Evolutionary conservation across 73 alveolate genomes (phyloP).

Genomic region (Tetrahymena elliotti): DNA sequence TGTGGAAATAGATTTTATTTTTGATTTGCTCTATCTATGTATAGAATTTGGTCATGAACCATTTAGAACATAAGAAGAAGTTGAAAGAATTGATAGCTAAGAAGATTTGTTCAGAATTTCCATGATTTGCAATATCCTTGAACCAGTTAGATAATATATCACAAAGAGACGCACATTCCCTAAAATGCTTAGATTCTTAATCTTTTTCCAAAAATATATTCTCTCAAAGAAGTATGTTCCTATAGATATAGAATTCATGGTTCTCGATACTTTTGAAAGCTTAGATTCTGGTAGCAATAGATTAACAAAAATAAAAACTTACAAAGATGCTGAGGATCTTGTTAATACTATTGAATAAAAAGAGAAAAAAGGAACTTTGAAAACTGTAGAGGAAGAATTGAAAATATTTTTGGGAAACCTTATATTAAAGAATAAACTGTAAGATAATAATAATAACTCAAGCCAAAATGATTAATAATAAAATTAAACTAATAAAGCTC

Average conservation of each 20-base stretch:
- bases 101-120: constrained; percentile 42
- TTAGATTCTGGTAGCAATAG: constrained; percentile 9
- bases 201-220: constrained; percentile 23
- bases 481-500: not conserved
- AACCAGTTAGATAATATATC: constrained; percentile 14
- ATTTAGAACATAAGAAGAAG: constrained; percentile 1
- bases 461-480: not conserved
- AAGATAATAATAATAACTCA: not conserved
- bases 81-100: constrained; percentile 24
- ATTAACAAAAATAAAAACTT: constrained; percentile 1
- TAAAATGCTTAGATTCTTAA: constrained; percentile 1
- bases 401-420: not conserved
- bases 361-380: not conserved
- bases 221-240: constrained; percentile 31
- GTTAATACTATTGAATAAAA: not conserved
- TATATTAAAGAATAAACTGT: not conserved
- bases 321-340: constrained; percentile 7
- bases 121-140: constrained; percentile 10
- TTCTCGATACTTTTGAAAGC: constrained; percentile 29
- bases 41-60: constrained; percentile 26
- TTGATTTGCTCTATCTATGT: constrained; percentile 6
- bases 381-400: not conserved
- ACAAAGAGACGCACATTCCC: constrained; percentile 1
- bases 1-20: constrained; percentile 21
- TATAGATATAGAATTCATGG: constrained; percentile 14